These are phyloP conservation scores for Clavaria fumosa DNA, from an alignment of 768 basidiomycete species.

Conservation along the genomic window DNA sequence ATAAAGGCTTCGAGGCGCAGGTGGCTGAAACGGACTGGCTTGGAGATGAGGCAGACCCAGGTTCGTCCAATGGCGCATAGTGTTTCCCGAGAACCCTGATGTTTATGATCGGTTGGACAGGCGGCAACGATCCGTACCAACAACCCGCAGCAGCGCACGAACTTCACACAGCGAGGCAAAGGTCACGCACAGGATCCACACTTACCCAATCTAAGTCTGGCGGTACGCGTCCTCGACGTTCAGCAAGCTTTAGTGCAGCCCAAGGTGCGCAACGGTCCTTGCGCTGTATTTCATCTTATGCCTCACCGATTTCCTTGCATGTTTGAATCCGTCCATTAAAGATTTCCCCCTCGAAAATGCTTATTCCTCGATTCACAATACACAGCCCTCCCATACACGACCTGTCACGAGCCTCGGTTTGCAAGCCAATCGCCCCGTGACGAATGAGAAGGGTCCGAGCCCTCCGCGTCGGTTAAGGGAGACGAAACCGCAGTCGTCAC, in stretches of 20 bases:
- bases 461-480: too few species aligned
- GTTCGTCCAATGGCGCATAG: slow-evolving; percentile 17
- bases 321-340: background rate
- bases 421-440: slow-evolving; percentile 20
- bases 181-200: too few species aligned
- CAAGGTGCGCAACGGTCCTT: slow-evolving; percentile 20
- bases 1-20: too few species aligned
- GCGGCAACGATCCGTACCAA: slow-evolving; percentile 14
- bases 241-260: slow-evolving; percentile 66
- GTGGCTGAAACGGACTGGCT: too few species aligned
- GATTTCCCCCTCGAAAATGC: too few species aligned
- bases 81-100: too few species aligned
- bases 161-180: too few species aligned
- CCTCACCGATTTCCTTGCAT: slow-evolving; percentile 9
- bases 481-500: too few species aligned
- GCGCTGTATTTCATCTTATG: too few species aligned
- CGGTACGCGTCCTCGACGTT: slow-evolving; percentile 46
- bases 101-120: slow-evolving; percentile 3
- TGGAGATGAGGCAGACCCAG: slow-evolving; percentile 26
- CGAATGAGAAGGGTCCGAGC: slow-evolving; percentile 27
- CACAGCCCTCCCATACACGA: too few species aligned
- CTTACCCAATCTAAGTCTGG: slow-evolving; percentile 29
- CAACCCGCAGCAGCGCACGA: too few species aligned
- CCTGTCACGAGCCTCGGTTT: slow-evolving; percentile 31
- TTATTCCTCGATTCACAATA: too few species aligned